Evolutionary conservation across 2,329 filamentous ascomycete genomes (phyloP).

Genomic region (Claviceps spartinae): DNA sequence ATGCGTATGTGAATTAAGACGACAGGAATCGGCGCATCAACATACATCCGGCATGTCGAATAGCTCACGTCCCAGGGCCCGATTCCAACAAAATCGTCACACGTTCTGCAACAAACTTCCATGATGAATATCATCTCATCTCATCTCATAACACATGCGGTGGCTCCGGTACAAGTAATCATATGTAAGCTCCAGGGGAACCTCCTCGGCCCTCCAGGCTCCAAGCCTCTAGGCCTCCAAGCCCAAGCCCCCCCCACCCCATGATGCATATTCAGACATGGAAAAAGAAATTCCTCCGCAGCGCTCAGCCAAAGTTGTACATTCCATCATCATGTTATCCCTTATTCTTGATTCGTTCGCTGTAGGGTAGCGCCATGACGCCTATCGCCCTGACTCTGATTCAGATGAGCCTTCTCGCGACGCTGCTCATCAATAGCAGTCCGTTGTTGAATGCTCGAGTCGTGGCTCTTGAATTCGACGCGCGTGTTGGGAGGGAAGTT

Average conservation of each 20-base stretch:
- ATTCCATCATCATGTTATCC: not conserved
- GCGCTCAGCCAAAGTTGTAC: not conserved
- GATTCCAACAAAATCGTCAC: no score
- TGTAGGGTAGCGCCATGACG: conserved; percentile 18
- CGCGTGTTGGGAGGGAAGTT: conserved; percentile 77
- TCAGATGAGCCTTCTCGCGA: conserved; percentile 59
- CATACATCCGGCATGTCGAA: no score
- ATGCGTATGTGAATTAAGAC: no score
- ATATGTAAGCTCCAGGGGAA: no score
- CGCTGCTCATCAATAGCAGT: conserved; percentile 83
- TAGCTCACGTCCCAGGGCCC: no score
- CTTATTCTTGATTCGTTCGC: conserved; percentile 21
- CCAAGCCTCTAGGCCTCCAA: not conserved
- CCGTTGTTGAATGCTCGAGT: conserved; percentile 86
- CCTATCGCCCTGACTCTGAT: conserved; percentile 25
- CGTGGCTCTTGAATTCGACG: conserved; percentile 91
- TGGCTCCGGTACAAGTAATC: no score
- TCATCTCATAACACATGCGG: no score
- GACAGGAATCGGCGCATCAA: no score
- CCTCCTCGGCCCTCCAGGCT: no score
- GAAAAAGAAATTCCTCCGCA: not conserved
- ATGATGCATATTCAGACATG: not conserved
- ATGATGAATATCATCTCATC: no score
- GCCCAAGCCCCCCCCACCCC: not conserved
- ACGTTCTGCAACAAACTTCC: no score